Evolutionary conservation across 2,329 filamentous ascomycete species (phyloP), one percentile per base, ranked within the genome.

Genomic region (Cryoendolithus antarcticus): DNA sequence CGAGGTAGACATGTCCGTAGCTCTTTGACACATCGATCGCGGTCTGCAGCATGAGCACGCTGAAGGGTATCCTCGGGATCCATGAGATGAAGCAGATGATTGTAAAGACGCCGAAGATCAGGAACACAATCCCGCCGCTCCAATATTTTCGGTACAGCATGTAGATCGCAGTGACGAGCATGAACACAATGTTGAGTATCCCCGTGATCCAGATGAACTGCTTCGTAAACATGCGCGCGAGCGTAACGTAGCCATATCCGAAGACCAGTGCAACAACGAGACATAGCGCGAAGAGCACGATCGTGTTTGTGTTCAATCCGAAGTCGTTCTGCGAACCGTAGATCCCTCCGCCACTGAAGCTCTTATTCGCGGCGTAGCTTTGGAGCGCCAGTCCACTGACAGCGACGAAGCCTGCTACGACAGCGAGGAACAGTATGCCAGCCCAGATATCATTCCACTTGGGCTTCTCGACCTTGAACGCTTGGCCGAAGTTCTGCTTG

Each of bases 361-460:
- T 63, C 48, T 76, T 75, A 33, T 74, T 77, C 7, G 62, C 63
- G 47, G 75, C 68, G 53, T 93, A 94, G 38, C 82, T 82, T 48
- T 81, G 73, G 30, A 95, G 75, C 0, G 78, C 69, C 28, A 93
- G 67, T 3, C 70, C 86, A 6, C 81, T 88, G 35, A 94, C 77
- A 6, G 74, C 86, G 7, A 76, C 71, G 53, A 82, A 94, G 9
- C 85, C 86, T 3, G 72, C 62, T 55, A 81, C 80, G 15, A 82
- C 77, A 11, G 74, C 61, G 30, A 91, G 68, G 50, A 93, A 74
- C 55, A 95, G 65, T 31, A 93, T 64, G 3, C 82, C 86, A 3
- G 88, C 88, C 89, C 88, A 95, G 19, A 83, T 57, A 58, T 96
- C 89, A 54, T 95, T 85, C 64, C 73, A 94, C 60, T 89, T 93